A percentile compares a stretch with the other conserved stretches of the same genome.
Conservation (phyloP, 2,329 filamentous ascomycete species). For the Drechmeria coniospora region DNA sequence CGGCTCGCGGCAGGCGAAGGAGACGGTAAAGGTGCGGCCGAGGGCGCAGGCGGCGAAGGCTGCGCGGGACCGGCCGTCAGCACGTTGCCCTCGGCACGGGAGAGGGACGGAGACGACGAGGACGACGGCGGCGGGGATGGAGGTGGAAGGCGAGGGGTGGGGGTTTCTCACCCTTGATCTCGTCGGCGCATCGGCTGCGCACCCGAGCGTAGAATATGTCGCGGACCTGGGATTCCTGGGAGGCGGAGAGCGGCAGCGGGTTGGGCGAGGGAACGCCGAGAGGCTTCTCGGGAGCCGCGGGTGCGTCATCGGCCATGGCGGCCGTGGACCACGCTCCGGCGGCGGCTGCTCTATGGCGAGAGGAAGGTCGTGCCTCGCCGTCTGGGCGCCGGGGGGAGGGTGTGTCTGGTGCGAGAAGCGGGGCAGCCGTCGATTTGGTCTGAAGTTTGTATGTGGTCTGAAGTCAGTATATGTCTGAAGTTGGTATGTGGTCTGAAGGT, state of each 20-base stretch:
- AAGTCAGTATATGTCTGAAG: too few species aligned
- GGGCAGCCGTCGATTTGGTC: background rate
- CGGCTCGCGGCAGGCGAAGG: slow-evolving; percentile 69
- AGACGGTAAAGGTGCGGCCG: slow-evolving; percentile 71
- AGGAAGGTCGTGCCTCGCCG: background rate
- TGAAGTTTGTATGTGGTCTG: too few species aligned
- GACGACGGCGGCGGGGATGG: too few species aligned
- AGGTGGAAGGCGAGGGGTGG: too few species aligned
- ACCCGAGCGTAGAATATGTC: slow-evolving; percentile 72
- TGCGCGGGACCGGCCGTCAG: too few species aligned
- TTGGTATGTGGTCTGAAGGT: too few species aligned
- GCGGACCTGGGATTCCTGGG: slow-evolving; percentile 68
- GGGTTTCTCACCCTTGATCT: slow-evolving; percentile 52
- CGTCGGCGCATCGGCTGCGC: slow-evolving; percentile 55
- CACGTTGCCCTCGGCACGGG: too few species aligned
- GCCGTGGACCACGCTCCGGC: slow-evolving; percentile 8
- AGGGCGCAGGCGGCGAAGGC: slow-evolving; percentile 85
- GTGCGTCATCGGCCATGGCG: slow-evolving; percentile 18
- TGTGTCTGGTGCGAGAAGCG: too few species aligned
- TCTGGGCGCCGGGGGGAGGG: too few species aligned
- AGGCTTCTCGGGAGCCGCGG: slow-evolving; percentile 19
- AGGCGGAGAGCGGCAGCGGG: slow-evolving; percentile 67
- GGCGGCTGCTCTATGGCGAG: too few species aligned
- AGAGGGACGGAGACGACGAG: too few species aligned
- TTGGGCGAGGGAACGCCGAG: slow-evolving; percentile 48